Percentiles rank a stretch among this genome's conserved stretches.
These are phyloP conservation scores for Trametes meyenii DNA, from an alignment of 768 basidiomycete genomes.

Conservation along the genomic window DNA sequence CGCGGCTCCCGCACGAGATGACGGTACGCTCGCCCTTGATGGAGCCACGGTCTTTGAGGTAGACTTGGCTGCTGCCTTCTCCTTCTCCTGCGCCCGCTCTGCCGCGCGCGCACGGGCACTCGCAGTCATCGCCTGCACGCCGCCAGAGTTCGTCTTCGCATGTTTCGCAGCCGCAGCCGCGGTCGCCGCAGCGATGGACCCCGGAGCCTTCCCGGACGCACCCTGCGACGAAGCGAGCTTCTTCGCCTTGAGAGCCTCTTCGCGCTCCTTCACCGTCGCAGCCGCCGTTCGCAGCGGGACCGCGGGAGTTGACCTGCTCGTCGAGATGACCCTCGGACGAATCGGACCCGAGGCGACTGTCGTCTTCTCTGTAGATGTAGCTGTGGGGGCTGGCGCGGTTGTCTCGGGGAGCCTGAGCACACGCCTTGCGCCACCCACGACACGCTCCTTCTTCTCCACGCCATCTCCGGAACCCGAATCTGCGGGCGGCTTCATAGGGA, in stretches of 20 bases:
- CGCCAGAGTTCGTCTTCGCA: constrained; percentile 1
- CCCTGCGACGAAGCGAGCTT: constrained; percentile 18
- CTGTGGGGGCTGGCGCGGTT: background rate
- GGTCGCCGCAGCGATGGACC: background rate
- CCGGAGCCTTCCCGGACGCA: background rate
- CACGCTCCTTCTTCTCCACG: constrained; percentile 19
- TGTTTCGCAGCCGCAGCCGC: background rate
- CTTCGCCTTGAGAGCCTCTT: constrained; percentile 13
- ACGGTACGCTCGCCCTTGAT: background rate
- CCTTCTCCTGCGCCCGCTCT: constrained; percentile 5
- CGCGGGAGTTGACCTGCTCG: constrained; percentile 18
- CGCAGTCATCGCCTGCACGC: constrained; percentile 4
- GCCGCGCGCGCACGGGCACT: constrained; percentile 13
- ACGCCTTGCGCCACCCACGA: constrained; percentile 28
- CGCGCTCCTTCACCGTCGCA: constrained; percentile 16
- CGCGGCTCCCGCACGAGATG: background rate
- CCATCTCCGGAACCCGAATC: constrained; percentile 10
- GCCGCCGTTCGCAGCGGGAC: constrained; percentile 12
- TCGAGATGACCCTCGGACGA: constrained; percentile 15
- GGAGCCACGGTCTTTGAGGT: background rate
- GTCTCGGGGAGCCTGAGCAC: constrained; percentile 22
- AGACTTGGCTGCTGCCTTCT: background rate
- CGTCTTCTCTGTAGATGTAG: constrained; percentile 1
- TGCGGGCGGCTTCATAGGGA: background rate
- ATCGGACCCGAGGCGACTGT: constrained; percentile 1